Evolutionary conservation across 257 asterid species (phyloP).

Genomic region (Dorcoceras hygrometricum): DNA sequence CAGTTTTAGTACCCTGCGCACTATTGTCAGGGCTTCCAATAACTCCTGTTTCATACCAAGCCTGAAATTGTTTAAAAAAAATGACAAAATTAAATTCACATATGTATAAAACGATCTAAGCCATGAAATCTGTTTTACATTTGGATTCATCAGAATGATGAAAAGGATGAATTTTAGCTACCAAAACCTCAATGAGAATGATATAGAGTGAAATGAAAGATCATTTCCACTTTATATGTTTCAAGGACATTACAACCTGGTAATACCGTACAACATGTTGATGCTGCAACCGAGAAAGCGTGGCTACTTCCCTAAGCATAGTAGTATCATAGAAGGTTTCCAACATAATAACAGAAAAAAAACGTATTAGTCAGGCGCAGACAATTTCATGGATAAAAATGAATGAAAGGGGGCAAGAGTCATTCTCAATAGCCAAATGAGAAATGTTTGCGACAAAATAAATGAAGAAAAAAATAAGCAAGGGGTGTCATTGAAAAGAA

Average conservation of each 20-base stretch:
- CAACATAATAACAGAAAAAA: slow-evolving; percentile 16
- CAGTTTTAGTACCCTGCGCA: slow-evolving; percentile 57
- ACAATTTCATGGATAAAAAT: background rate
- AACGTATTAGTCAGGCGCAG: slow-evolving; percentile 8
- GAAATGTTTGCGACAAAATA: slow-evolving; percentile 4
- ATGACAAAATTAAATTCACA: slow-evolving; percentile 11
- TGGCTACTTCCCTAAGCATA: slow-evolving; percentile 83
- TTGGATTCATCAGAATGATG: slow-evolving; percentile 18
- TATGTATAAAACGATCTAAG: slow-evolving; percentile 10
- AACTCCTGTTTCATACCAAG: slow-evolving; percentile 95
- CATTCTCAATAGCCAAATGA: slow-evolving; percentile 12
- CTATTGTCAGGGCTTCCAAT: slow-evolving; percentile 49
- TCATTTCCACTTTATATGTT: slow-evolving; percentile 12
- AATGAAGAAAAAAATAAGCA: slow-evolving; percentile 1
- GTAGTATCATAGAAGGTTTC: slow-evolving; percentile 26
- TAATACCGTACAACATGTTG: slow-evolving; percentile 95
- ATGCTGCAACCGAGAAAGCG: slow-evolving; percentile 94
- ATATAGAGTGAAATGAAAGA: slow-evolving; percentile 10
- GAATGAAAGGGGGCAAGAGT: background rate
- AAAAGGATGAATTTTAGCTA: slow-evolving; percentile 11
- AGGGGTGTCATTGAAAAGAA: background rate
- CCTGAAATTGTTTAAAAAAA: slow-evolving; percentile 49
- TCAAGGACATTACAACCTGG: slow-evolving; percentile 57
- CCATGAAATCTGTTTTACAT: slow-evolving; percentile 6
- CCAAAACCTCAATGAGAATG: slow-evolving; percentile 14